Percentiles rank a stretch among this genome's conserved stretches.
Conservation (phyloP, 257 asterid species). For the Thymus mandschuricus region DNA sequence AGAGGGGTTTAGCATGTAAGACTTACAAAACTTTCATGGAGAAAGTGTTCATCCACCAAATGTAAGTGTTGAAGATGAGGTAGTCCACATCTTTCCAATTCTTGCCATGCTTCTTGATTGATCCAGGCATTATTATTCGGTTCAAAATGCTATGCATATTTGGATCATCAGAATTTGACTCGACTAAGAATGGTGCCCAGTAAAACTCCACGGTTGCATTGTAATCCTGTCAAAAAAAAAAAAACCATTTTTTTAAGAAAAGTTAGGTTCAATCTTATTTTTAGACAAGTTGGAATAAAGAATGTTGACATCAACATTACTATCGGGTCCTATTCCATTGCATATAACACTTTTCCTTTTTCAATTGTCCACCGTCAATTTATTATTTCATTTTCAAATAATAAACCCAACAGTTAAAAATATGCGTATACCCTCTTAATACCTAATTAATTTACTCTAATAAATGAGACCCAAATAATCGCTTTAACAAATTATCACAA, state of each 20-base stretch:
- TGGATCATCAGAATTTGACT: constrained; percentile 69
- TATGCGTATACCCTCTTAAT: too few species aligned
- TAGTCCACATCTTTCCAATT: constrained; percentile 75
- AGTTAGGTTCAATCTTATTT: background rate
- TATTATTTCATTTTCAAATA: too few species aligned
- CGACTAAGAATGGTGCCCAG: constrained; percentile 87
- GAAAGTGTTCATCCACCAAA: constrained; percentile 91
- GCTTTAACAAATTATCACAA: too few species aligned
- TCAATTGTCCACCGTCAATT: too few species aligned
- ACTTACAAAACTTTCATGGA: constrained; percentile 79
- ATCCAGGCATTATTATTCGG: constrained; percentile 74
- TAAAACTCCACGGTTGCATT: constrained; percentile 82
- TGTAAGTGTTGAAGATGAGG: constrained; percentile 75
- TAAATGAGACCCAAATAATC: too few species aligned
- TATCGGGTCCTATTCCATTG: too few species aligned
- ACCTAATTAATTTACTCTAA: too few species aligned
- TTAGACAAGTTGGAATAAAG: background rate
- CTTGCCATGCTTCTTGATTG: constrained; percentile 71
- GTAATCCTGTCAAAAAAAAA: constrained; percentile 51
- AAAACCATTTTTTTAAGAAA: background rate
- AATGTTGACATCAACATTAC: too few species aligned
- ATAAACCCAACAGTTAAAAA: too few species aligned
- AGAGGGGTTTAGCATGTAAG: background rate
- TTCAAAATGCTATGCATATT: constrained; percentile 65
- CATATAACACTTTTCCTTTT: too few species aligned